phyloP scores from a whole-genome alignment of 2,329 filamentous ascomycete species.

The Xylaria multiplex region DNA sequence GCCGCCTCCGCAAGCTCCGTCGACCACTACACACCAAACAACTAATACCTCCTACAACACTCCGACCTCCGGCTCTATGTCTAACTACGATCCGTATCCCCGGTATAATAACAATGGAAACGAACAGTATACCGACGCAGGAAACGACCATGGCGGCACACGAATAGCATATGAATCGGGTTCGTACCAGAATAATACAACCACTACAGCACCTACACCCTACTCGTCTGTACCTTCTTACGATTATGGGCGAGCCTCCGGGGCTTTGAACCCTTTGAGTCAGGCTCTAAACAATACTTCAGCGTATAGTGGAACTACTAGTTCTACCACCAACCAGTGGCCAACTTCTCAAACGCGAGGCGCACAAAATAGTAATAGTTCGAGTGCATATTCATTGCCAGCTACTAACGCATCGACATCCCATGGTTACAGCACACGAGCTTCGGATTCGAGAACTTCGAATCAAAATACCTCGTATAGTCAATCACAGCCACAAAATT shows the following conservation, averaged over 20 bases:
- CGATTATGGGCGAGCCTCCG: slow-evolving; percentile 44
- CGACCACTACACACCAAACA: slow-evolving; percentile 41
- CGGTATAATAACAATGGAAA: slow-evolving; percentile 47
- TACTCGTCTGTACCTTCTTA: slow-evolving; percentile 45
- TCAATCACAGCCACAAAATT: slow-evolving; percentile 46
- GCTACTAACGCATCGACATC: slow-evolving; percentile 36
- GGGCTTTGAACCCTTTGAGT: slow-evolving; percentile 41
- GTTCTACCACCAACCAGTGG: slow-evolving; percentile 42
- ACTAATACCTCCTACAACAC: slow-evolving; percentile 43
- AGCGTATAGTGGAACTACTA: slow-evolving; percentile 38
- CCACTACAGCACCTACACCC: slow-evolving; percentile 40
- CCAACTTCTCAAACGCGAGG: slow-evolving; percentile 41
- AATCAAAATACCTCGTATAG: slow-evolving; percentile 44
- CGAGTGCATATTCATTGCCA: slow-evolving; percentile 40
- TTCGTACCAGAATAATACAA: slow-evolving; percentile 43
- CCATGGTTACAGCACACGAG: slow-evolving; percentile 44
- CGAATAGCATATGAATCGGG: slow-evolving; percentile 45
- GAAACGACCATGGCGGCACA: slow-evolving; percentile 41
- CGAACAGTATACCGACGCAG: slow-evolving; percentile 40
- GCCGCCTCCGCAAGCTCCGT: slow-evolving; percentile 44
- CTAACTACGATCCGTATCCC: slow-evolving; percentile 43
- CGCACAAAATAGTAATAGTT: slow-evolving; percentile 34
- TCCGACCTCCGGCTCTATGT: slow-evolving; percentile 43
- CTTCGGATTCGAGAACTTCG: slow-evolving; percentile 42
- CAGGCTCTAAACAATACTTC: slow-evolving; percentile 42